Conservation (phyloP, 345 rosid genomes). For the Citrus inodora region DNA sequence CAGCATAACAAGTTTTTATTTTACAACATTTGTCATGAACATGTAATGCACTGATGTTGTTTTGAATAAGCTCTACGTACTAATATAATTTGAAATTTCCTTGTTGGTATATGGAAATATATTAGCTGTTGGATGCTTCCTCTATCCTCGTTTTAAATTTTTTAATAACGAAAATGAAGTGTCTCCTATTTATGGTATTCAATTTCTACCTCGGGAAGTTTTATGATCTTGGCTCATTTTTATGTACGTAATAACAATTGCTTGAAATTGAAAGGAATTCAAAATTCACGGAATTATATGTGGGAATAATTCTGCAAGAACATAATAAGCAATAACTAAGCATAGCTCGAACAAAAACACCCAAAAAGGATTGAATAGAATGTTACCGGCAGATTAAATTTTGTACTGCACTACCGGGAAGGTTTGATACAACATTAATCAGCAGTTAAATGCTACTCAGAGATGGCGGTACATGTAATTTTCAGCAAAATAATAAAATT, state of each 20-base stretch:
- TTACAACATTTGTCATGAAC: not conserved
- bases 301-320: not conserved
- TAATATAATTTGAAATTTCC: no score
- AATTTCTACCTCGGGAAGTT: not conserved
- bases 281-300: not conserved
- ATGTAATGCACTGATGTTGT: not conserved
- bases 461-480: not conserved
- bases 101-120: no score
- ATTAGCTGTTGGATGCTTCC: not conserved
- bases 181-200: no score
- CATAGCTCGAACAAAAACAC: not conserved
- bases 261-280: no score
- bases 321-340: not conserved
- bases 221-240: no score
- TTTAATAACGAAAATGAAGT: no score
- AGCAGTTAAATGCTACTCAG: not conserved
- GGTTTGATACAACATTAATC: not conserved
- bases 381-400: not conserved
- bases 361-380: not conserved
- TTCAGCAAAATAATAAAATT: no score
- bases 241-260: no score
- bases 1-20: not conserved
- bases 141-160: not conserved
- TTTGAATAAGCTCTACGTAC: not conserved
- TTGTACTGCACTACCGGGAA: not conserved